A percentile compares a stretch with the other conserved stretches of the same genome.
Evolutionary conservation across 2,329 filamentous ascomycete species (phyloP).

Genomic region (Fusarium duplospermum): DNA sequence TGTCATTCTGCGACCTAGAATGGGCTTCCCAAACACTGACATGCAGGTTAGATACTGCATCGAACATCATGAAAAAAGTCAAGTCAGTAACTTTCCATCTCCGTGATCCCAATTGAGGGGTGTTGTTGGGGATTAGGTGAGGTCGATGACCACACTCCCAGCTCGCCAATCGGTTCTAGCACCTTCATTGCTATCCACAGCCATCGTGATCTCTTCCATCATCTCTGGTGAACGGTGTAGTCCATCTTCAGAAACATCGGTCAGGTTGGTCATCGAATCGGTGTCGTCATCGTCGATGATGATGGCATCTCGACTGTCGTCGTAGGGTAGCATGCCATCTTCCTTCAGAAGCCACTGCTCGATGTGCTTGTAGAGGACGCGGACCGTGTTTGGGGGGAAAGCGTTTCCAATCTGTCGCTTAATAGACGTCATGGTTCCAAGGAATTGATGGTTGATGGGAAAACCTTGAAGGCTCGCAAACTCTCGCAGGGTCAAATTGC

Average conservation of each 20-base stretch:
- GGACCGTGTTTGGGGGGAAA: conserved; percentile 72
- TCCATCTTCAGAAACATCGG: conserved; percentile 8
- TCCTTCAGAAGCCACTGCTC: conserved; percentile 57
- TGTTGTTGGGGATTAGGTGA: conserved; percentile 24
- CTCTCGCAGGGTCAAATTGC: conserved; percentile 76
- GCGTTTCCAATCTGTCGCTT: conserved; percentile 82
- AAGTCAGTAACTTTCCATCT: background rate
- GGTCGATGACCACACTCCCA: conserved; percentile 33
- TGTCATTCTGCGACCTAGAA: background rate
- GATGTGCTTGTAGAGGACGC: conserved; percentile 61
- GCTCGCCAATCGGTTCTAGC: background rate
- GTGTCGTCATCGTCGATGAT: conserved; percentile 42
- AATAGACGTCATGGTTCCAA: conserved; percentile 52
- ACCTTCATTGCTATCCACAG: background rate
- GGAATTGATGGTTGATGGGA: conserved; percentile 69
- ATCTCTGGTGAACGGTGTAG: conserved; percentile 36
- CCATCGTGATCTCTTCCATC: conserved; percentile 36
- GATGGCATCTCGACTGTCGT: conserved; percentile 35
- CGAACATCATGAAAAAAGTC: background rate
- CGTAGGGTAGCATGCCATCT: conserved; percentile 52
- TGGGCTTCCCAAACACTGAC: conserved; percentile 10
- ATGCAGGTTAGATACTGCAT: background rate
- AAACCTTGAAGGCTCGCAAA: conserved; percentile 78
- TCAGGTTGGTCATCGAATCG: conserved; percentile 17
- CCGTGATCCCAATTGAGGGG: background rate